Evolutionary conservation across 1,139 yeast genomes (phyloP).

Genomic region (Suhomyces kunorum): DNA sequence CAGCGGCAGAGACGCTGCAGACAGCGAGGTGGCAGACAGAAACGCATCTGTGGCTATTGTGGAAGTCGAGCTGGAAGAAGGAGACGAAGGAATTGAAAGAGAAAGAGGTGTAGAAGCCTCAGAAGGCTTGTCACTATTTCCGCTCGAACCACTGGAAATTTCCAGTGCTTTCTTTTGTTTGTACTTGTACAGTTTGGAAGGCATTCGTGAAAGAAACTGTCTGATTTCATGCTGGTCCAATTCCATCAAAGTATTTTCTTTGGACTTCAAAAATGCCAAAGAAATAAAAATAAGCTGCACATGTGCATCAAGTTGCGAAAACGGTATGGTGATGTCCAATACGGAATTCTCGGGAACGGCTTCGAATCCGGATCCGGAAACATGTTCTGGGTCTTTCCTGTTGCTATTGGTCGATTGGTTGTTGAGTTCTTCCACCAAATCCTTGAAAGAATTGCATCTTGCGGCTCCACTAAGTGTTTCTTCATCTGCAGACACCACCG

Average conservation of each 20-base stretch:
- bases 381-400: slow-evolving; percentile 15
- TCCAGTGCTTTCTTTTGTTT: slow-evolving; percentile 26
- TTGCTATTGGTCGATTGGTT: slow-evolving; percentile 14
- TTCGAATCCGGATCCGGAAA: no score
- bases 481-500: slow-evolving; percentile 5
- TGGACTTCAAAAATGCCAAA: slow-evolving; percentile 76
- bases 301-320: slow-evolving; percentile 73
- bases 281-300: slow-evolving; percentile 75
- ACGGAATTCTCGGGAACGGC: neutral
- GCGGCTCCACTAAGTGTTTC: slow-evolving; percentile 1
- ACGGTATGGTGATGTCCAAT: slow-evolving; percentile 43
- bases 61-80: slow-evolving; percentile 13
- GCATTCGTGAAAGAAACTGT: slow-evolving; percentile 65
- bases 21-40: slow-evolving; percentile 8
- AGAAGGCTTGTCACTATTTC: slow-evolving; percentile 11
- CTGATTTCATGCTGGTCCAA: slow-evolving; percentile 88
- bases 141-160: neutral
- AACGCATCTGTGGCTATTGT: slow-evolving; percentile 9
- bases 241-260: slow-evolving; percentile 76
- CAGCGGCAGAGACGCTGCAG: slow-evolving; percentile 8
- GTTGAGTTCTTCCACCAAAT: slow-evolving; percentile 34
- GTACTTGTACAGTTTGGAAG: slow-evolving; percentile 45
- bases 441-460: slow-evolving; percentile 32
- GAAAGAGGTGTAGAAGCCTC: slow-evolving; percentile 15
- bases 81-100: slow-evolving; percentile 13